Evolutionary conservation across 192 early-diverging fungal genomes (phyloP).

Genomic region (Pilaira anomala): DNA sequence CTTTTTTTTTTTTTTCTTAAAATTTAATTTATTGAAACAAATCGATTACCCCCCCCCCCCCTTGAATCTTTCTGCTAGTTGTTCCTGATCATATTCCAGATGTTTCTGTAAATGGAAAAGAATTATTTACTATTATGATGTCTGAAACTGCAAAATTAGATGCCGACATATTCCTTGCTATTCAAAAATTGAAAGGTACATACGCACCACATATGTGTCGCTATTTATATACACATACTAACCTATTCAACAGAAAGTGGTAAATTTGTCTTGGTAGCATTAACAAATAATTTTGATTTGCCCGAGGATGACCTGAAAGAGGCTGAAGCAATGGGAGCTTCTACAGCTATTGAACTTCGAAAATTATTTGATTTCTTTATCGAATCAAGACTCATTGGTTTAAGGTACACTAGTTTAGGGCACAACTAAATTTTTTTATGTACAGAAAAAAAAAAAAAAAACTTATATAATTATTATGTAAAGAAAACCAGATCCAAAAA

Average conservation of each 20-base stretch:
- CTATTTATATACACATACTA: neutral
- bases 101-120: slow-evolving; percentile 51
- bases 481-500: slow-evolving; percentile 79
- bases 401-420: slow-evolving; percentile 35
- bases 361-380: slow-evolving; percentile 70
- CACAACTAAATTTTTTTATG: neutral
- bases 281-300: slow-evolving; percentile 80
- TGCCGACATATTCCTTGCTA: slow-evolving; percentile 45
- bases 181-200: slow-evolving; percentile 46
- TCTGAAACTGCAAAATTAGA: slow-evolving; percentile 45
- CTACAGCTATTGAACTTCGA: slow-evolving; percentile 38
- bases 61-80: neutral
- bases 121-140: slow-evolving; percentile 64
- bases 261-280: slow-evolving; percentile 64
- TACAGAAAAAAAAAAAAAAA: neutral
- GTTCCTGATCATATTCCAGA: slow-evolving; percentile 20
- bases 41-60: neutral
- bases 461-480: neutral
- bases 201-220: too few species aligned
- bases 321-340: slow-evolving; percentile 32
- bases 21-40: neutral
- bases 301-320: slow-evolving; percentile 40
- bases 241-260: slow-evolving; percentile 34
- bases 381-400: slow-evolving; percentile 70
- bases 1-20: neutral